Base-by-base conservation (phyloP, 169 alveolate genomes). In the Eimeria necatrix region DNA sequence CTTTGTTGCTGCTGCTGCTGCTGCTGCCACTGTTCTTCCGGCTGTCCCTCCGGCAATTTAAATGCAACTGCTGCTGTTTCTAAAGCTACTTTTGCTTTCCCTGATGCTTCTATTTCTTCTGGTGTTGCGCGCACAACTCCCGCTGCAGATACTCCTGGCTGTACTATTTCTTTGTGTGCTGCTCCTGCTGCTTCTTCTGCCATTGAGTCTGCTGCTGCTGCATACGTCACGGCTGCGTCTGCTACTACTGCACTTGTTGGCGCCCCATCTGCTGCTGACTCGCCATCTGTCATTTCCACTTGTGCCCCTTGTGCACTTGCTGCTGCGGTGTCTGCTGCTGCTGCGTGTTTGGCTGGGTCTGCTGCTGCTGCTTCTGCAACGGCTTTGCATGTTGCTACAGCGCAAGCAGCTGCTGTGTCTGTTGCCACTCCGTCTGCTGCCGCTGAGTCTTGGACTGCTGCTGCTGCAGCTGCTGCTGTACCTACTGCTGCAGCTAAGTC, bases 1-100 rank as follows among this genome's bases (percentile, higher is more conserved):
- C 78, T 68, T 14, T 56, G 68, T 18, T 56, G 78, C 78, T 68
- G 78, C 78, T 68, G 78, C 78, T 68, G 78, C 78, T 68, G 78
- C 78, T 68, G 78, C 78, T 68, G 78, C 32, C 20, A 14, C 68
- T 56, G 68, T 18, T 56, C 12, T 18, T 56, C 22, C 68, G 12
- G 68, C 68, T 56, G 68, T 32, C 41, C 41, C 41, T 32, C 41
- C 41, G 2, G 41, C 41, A 32, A 32, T 32, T 32, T 2, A 32
- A 2, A 32, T 56, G 68, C 68, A 14, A 18, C 4, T 56, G 68
- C 68, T 68, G 78, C 78, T 68, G 78, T 24, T 68, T 3, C 78
- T 68, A 8, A 16, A 14, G 78, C 78, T 18, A 68, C 78, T 18
- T 10, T 8, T 12, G 78, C 78, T 68, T 24, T 1, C n/a, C 78